Base-by-base conservation (phyloP, 2,329 filamentous ascomycete genomes). In the Epichloe festucae region DNA sequence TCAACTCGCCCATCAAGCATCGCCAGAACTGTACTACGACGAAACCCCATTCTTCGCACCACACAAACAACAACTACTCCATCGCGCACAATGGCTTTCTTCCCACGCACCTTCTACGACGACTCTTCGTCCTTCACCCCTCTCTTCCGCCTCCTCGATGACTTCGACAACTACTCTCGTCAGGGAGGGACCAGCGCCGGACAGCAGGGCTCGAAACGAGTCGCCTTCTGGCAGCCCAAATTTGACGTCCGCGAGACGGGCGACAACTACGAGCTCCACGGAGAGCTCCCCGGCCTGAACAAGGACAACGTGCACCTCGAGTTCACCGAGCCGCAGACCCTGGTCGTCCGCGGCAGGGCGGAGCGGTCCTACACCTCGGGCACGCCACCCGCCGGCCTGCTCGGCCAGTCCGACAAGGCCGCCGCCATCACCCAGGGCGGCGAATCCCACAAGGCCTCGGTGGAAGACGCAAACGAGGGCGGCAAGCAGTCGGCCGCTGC, bases 271-370 rank as follows among this genome's bases (percentile, higher is more conserved):
- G 80, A 89, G 67, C 78, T 89, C 12, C 80, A 89, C 59, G 86
- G 85, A 59, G 85, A 89, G 66, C 78, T 89, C 1, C 82, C 85
- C 0, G 86, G 86, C 46, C 73, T 88, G 58, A 77, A 79, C 56
- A 84, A 86, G 67, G 79, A 85, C 57, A 73, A 88, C 62, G 70
- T 89, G 61, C 73, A 76, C 63, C 84, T 89, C 63, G 85, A 89
- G 63, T 89, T 89, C 73, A 81, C 78, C 52, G 85, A 89, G 64
- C 71, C 75, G 19, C 79, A 84, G 67, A 87, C 82, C 31, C 69
- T 89, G 23, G 75, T 79, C 52, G 73, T 89, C 60, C 78, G 76
- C 50, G 86, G 86, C 59, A 78, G 74, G 54, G 73, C 80, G 53
- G 84, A 88, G 67, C 76, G 79, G 55, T 70, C 70, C 55, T 74